Base-by-base conservation (phyloP, 495 filamentous ascomycete genomes). In the Usnea hakonensis region DNA sequence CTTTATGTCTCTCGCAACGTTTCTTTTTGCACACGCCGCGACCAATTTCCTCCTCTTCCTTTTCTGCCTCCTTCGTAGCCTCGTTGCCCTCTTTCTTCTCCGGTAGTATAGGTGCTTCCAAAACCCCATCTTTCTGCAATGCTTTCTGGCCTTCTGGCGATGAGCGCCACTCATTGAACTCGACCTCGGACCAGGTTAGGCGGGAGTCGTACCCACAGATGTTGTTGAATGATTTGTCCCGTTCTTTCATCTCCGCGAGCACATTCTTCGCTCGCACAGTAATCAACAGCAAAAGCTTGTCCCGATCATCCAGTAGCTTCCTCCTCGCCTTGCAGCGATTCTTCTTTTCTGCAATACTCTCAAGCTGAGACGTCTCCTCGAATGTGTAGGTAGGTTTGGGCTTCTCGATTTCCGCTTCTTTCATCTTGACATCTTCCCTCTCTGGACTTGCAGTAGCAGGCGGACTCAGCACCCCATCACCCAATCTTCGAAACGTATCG, bases 391-490 rank as follows among this genome's bases (percentile, higher is more conserved):
- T 71, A 26, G 75, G 63, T 57, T 90, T 87, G 62, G 88, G 84
- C 74, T 88, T 86, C 40, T 80, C 82, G 67, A 90, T 85, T 70
- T 86, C 86, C 72, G 90, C 89, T 75, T 87, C 84, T 78, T 91
- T 87, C 69, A 62, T 65, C 41, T 61, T 61, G 32, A 63, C 57
- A 36, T 60, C 63, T 38, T 59, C 26, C 48, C 38, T 26, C 35
- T 69, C 55, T 21, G 63, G 59, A 57, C 61, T 59, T 16, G 61
- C 46, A 5, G 69, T 60, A 10, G 73, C 71, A 19, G 77, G 74
- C 35, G 74, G 71, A 5, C 76, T 71, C 19, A 81, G 66, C n/a
- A 80, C 76, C 30, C 68, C 70, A 50, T 84, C 75, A 48, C 87
- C 87, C 0, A 90, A 74, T 62, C 70, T 73, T 54, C 79, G 80